Evolutionary conservation across 169 alveolate species (phyloP).

Genomic region (Eimeria necatrix): DNA sequence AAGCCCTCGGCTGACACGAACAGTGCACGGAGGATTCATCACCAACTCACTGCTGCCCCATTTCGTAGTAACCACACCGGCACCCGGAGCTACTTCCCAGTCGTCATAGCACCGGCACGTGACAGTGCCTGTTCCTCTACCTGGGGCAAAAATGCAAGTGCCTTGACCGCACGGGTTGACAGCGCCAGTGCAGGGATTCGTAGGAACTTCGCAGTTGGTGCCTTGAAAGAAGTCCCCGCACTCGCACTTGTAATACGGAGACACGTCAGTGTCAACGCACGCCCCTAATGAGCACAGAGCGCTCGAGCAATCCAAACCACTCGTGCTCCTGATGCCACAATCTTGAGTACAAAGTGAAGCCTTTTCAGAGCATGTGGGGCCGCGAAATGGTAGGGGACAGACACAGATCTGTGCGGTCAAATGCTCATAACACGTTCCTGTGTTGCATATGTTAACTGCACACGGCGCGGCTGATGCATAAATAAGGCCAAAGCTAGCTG

Average conservation of each 20-base stretch:
- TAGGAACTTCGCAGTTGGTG: constrained; percentile 68
- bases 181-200: constrained; percentile 79
- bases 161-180: constrained; percentile 81
- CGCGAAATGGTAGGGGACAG: constrained; percentile 68
- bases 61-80: constrained; percentile 32
- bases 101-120: constrained; percentile 77
- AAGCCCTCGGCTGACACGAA: constrained; percentile 74
- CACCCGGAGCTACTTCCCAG: constrained; percentile 78
- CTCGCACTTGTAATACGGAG: constrained; percentile 72
- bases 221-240: constrained; percentile 80
- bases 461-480: constrained; percentile 40
- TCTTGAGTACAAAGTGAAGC: constrained; percentile 73
- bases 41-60: constrained; percentile 80
- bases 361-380: constrained; percentile 49
- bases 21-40: constrained; percentile 73
- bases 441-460: constrained; percentile 56
- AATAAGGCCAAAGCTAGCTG: not conserved
- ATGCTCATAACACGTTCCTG: constrained; percentile 72
- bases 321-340: constrained; percentile 66
- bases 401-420: constrained; percentile 67
- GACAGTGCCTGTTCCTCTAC: constrained; percentile 79
- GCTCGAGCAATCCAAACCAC: constrained; percentile 71
- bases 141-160: constrained; percentile 74
- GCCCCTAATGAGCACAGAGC: constrained; percentile 74
- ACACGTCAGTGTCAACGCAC: constrained; percentile 70